A percentile compares a stretch with the other conserved stretches of the same genome.
Evolutionary conservation across 495 filamentous ascomycete species (phyloP).

Genomic region (Daldinia grandis): DNA sequence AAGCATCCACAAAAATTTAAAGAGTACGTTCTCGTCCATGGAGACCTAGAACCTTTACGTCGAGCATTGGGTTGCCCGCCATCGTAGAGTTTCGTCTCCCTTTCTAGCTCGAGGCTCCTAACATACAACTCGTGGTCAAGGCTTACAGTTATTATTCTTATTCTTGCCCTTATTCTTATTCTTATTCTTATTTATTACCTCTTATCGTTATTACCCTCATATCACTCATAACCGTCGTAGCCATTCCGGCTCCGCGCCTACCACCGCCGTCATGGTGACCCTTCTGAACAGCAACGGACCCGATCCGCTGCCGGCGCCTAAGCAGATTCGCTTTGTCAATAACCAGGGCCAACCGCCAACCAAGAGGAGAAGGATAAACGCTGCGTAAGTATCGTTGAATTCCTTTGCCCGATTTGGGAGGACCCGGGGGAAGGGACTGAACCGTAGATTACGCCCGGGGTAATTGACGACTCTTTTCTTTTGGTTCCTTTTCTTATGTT

Average conservation of each 20-base stretch:
- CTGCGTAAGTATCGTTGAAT: conserved; percentile 67
- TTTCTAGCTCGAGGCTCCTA: conserved; percentile 16
- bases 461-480: conserved; percentile 38
- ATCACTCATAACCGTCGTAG: too few species aligned
- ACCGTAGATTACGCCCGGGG: conserved; percentile 16
- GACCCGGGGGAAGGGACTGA: conserved; percentile 30
- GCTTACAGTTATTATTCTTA: not conserved
- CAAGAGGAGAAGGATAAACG: conserved; percentile 81
- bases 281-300: conserved; percentile 49
- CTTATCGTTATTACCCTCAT: conserved; percentile 9
- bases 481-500: conserved; percentile 20
- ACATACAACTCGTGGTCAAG: not conserved
- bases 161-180: not conserved
- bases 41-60: conserved; percentile 20
- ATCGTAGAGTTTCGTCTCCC: conserved; percentile 11
- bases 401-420: conserved; percentile 33
- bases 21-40: conserved; percentile 18
- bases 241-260: not conserved
- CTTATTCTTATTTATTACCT: not conserved
- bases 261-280: conserved; percentile 47
- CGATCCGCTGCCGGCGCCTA: conserved; percentile 54
- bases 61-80: conserved; percentile 14
- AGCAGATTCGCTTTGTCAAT: conserved; percentile 79
- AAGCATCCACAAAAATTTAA: conserved; percentile 34
- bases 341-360: conserved; percentile 83